Evolutionary conservation across 2,329 filamentous ascomycete genomes (phyloP).

Genomic region (Geoglossum cookeanum): DNA sequence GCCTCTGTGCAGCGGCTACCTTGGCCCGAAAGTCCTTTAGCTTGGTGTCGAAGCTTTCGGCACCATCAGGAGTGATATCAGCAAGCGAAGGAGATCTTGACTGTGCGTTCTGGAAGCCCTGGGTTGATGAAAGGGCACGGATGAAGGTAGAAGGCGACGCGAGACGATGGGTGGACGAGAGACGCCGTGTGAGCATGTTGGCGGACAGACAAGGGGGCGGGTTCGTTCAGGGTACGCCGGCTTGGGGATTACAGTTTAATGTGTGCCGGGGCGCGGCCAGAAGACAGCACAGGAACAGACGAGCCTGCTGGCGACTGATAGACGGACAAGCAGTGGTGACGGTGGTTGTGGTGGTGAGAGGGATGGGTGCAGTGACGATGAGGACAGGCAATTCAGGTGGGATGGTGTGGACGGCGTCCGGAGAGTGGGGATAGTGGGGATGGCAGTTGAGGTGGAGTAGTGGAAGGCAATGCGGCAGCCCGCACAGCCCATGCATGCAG

Average conservation of each 20-base stretch:
- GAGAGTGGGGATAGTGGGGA: not conserved
- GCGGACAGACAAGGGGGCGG: not conserved
- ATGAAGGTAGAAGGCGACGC: conserved; percentile 25
- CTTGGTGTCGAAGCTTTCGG: conserved; percentile 59
- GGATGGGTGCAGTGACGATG: not conserved
- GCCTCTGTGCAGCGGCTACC: conserved; percentile 54
- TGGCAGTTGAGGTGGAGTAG: not conserved
- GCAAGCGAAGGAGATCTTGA: conserved; percentile 53
- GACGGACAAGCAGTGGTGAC: not conserved
- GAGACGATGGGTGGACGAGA: conserved; percentile 2
- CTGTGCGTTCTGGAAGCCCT: conserved; percentile 25
- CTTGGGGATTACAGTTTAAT: not conserved
- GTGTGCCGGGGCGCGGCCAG: not conserved
- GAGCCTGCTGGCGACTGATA: not conserved
- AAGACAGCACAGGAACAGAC: too few relatives aligned
- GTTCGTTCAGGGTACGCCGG: too few relatives aligned
- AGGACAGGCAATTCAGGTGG: not conserved
- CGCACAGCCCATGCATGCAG: too few relatives aligned
- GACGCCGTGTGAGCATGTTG: conserved; percentile 7
- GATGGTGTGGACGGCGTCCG: not conserved
- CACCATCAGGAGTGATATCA: conserved; percentile 59
- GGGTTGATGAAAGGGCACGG: conserved; percentile 39
- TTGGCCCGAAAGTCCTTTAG: conserved; percentile 77
- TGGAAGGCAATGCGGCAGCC: too few relatives aligned
- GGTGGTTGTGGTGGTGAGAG: not conserved